phyloP scores from a whole-genome alignment of 768 basidiomycete genomes.

The Panaeolus cyanescens region DNA sequence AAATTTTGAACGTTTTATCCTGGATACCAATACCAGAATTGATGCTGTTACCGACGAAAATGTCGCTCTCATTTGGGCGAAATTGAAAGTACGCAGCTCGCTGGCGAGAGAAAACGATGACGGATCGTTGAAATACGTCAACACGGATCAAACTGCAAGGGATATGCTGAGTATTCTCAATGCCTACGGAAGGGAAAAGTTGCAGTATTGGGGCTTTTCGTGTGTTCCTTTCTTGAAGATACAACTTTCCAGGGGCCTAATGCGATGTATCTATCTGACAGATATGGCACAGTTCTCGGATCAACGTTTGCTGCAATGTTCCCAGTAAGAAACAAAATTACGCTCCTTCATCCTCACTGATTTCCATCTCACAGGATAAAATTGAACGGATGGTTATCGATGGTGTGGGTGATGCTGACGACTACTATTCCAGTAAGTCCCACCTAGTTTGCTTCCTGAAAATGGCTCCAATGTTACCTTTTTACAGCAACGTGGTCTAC shows the following conservation, averaged over 20 bases:
- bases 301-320: constrained; percentile 33
- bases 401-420: constrained; percentile 40
- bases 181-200: constrained; percentile 30
- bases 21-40: constrained; percentile 12
- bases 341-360: background rate
- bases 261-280: constrained; percentile 7
- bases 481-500: constrained; percentile 25
- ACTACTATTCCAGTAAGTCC: constrained; percentile 37
- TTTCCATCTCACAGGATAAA: constrained; percentile 31
- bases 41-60: constrained; percentile 24
- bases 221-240: constrained; percentile 7
- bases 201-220: constrained; percentile 35
- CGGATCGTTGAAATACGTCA: constrained; percentile 29
- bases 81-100: constrained; percentile 27
- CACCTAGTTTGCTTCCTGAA: no score
- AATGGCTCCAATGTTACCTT: background rate
- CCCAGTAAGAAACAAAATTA: constrained; percentile 21
- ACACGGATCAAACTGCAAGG: constrained; percentile 35
- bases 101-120: constrained; percentile 32
- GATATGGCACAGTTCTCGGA: constrained; percentile 28
- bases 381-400: constrained; percentile 39
- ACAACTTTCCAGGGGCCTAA: background rate
- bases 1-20: constrained; percentile 31
- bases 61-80: constrained; percentile 32
- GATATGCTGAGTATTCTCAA: constrained; percentile 38